Conservation (phyloP, 2,329 filamentous ascomycete species). For the Teratosphaeria pseudoeucalypti region DNA sequence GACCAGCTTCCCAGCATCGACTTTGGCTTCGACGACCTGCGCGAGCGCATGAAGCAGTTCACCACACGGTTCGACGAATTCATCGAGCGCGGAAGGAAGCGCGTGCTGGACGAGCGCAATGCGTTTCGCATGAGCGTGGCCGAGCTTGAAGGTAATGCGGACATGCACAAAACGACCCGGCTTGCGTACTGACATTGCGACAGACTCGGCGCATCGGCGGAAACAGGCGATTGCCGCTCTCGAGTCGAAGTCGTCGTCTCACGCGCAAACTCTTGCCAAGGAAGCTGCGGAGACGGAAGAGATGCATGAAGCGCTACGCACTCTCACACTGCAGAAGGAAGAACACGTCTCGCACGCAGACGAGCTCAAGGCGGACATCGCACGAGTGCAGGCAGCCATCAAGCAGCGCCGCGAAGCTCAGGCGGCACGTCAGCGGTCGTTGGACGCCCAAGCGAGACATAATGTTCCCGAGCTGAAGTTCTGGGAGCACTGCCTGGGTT, state of each 20-base stretch:
- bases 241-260: conserved; percentile 57
- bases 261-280: conserved; percentile 64
- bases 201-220: conserved; percentile 86
- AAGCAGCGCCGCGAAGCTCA: conserved; percentile 61
- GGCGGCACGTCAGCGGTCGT: conserved; percentile 58
- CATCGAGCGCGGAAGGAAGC: conserved; percentile 81
- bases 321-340: conserved; percentile 46
- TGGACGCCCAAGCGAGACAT: conserved; percentile 75
- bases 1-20: conserved; percentile 79
- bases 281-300: conserved; percentile 63
- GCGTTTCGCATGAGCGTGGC: conserved; percentile 84
- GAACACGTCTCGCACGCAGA: conserved; percentile 46
- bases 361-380: conserved; percentile 46
- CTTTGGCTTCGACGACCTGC: conserved; percentile 92
- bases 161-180: background rate
- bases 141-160: conserved; percentile 65
- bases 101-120: conserved; percentile 85
- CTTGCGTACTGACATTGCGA: conserved; percentile 7
- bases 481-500: conserved; percentile 83
- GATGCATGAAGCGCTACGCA: conserved; percentile 50
- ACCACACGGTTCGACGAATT: conserved; percentile 84
- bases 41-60: conserved; percentile 90
- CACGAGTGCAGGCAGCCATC: conserved; percentile 59
- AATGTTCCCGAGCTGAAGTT: conserved; percentile 92
- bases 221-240: conserved; percentile 79